A percentile compares a stretch with the other conserved stretches of the same genome.
Conservation (phyloP, 1,284 basidiomycete genomes). For the Sanghuangporus sanghuang region DNA sequence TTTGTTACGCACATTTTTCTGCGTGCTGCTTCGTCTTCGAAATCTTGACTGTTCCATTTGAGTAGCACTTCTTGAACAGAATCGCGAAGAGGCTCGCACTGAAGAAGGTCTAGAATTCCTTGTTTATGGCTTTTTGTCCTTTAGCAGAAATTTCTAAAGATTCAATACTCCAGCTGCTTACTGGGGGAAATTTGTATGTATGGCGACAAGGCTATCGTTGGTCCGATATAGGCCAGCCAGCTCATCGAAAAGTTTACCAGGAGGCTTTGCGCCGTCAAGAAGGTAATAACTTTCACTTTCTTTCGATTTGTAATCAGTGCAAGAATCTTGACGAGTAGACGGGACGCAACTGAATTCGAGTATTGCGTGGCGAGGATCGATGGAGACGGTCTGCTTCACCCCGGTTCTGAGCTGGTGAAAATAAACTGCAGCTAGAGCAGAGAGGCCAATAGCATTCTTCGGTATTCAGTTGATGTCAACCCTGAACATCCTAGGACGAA, state of each 20-base stretch:
- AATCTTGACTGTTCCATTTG: slow-evolving; percentile 42
- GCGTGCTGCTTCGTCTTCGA: slow-evolving; percentile 46
- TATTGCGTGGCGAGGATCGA: slow-evolving; percentile 52
- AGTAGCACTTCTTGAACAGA: slow-evolving; percentile 38
- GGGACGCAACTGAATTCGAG: slow-evolving; percentile 48
- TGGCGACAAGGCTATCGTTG: slow-evolving; percentile 45
- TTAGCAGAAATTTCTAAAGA: background rate
- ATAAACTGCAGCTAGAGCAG: slow-evolving; percentile 48
- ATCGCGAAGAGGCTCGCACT: slow-evolving; percentile 31
- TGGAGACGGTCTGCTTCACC: slow-evolving; percentile 41
- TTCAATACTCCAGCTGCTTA: slow-evolving; percentile 25
- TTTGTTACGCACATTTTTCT: slow-evolving; percentile 50
- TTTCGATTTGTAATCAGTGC: slow-evolving; percentile 22
- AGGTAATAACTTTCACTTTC: slow-evolving; percentile 49
- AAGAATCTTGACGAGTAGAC: background rate
- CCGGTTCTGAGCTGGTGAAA: slow-evolving; percentile 45
- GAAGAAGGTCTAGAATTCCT: slow-evolving; percentile 45
- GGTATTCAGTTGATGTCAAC: background rate
- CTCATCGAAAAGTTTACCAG: slow-evolving; percentile 39
- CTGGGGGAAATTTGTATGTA: slow-evolving; percentile 66
- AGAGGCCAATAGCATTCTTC: slow-evolving; percentile 47
- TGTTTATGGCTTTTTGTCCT: slow-evolving; percentile 39
- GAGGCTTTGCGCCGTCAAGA: slow-evolving; percentile 34
- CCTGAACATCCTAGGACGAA: background rate
- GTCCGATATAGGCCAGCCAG: slow-evolving; percentile 53